A percentile compares a stretch with the other conserved stretches of the same genome.
These are phyloP conservation scores for Penicillium sp. DNA, from an alignment of 2,329 filamentous ascomycete species.

Conservation along the genomic window DNA sequence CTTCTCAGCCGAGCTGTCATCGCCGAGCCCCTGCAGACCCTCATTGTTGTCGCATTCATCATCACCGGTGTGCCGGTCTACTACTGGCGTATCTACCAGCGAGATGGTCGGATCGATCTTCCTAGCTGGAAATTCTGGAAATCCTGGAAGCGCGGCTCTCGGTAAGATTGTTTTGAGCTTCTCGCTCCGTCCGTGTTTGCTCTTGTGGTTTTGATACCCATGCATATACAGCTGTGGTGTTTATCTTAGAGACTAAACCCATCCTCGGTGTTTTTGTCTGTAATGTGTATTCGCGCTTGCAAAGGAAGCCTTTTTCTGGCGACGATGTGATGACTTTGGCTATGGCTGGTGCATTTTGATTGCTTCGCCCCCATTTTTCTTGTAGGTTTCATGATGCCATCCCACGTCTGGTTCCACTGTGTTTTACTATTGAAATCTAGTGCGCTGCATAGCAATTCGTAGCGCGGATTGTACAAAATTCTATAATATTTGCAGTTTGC, in stretches of 20 bases:
- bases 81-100: conserved; percentile 75
- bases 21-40: conserved; percentile 83
- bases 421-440: conserved; percentile 7
- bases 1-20: conserved; percentile 85
- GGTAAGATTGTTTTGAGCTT: conserved; percentile 4
- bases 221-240: conserved; percentile 25
- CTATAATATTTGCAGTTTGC: conserved; percentile 2
- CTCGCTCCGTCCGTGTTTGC: neutral
- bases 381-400: conserved; percentile 1
- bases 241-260: conserved; percentile 4
- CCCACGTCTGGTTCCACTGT: neutral
- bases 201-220: conserved; percentile 28
- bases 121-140: conserved; percentile 49
- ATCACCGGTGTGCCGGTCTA: conserved; percentile 81
- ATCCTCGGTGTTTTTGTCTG: neutral
- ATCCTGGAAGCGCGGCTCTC: conserved; percentile 42
- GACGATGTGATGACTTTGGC: conserved; percentile 23
- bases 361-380: neutral
- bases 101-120: conserved; percentile 48
- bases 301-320: conserved; percentile 10
- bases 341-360: conserved; percentile 9
- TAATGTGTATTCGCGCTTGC: neutral
- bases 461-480: conserved; percentile 1
- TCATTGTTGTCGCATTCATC: conserved; percentile 84
- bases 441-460: neutral